These are phyloP conservation scores for Ceratocystis albifundus DNA, from an alignment of 2,329 filamentous ascomycete species.

Conservation along the genomic window DNA sequence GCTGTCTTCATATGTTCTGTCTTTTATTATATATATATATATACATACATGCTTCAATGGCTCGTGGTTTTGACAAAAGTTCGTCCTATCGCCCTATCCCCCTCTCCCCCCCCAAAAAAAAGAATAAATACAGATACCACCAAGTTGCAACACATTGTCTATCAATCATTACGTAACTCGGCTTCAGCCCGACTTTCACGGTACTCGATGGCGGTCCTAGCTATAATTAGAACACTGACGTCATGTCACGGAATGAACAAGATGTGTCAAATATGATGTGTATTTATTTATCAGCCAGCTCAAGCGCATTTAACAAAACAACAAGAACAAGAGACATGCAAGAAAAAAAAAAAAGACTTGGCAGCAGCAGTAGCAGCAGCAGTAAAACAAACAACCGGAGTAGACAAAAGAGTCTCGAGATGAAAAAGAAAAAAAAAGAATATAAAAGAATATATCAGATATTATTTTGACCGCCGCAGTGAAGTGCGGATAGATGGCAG, in stretches of 20 bases:
- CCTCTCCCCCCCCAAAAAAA: too few species aligned
- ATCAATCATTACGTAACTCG: background rate
- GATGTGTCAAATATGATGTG: too few species aligned
- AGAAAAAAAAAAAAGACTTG: background rate
- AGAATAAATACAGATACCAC: background rate
- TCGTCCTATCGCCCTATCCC: too few species aligned
- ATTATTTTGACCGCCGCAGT: background rate
- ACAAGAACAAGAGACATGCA: background rate
- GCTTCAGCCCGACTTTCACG: background rate
- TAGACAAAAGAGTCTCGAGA: background rate
- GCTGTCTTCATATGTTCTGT: background rate
- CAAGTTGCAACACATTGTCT: too few species aligned
- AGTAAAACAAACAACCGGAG: background rate
- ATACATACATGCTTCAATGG: background rate
- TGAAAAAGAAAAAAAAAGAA: too few species aligned
- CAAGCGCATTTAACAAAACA: too few species aligned
- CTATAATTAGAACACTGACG: too few species aligned
- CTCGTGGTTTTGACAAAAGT: background rate
- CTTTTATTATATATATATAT: too few species aligned
- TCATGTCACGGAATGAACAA: too few species aligned
- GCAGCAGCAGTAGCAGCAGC: background rate
- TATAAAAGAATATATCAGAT: too few species aligned
- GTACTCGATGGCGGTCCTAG: too few species aligned
- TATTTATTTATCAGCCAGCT: too few species aligned
- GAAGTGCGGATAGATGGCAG: constrained; percentile 1